Evolutionary conservation across 129 eudicot genomes (phyloP), one percentile per base, ranked within the genome.

Genomic region (Glebionis coronaria): DNA sequence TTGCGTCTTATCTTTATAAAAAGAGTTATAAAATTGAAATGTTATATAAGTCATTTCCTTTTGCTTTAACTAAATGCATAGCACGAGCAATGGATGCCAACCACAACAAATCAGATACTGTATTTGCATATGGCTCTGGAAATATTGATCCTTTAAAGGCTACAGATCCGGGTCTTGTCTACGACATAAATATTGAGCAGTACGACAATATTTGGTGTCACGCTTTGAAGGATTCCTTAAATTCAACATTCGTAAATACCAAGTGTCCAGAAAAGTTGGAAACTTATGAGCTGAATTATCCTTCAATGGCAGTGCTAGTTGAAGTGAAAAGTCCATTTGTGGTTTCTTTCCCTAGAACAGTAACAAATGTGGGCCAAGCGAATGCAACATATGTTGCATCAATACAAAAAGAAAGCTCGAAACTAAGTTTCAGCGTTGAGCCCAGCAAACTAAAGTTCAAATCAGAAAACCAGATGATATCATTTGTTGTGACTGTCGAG

Each of bases 341-440:
- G n/a, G 79, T 61, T 11, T 58, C 52, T 27, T 82, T 82, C 55
- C 63, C 71, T 12, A 79, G 87, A 59, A 72, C 63, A 3, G 84
- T 79, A 0, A 79, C 79, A 52, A 75, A 79, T 76, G 84, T 82
- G 19, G 84, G 87, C 16, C 2, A 5, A 5, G 18, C 69, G 6
- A 63, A 76, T 56, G 71, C 82, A 13, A 68, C 74, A 0, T 82
- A 82, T 52, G 71, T 31, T 11, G 75, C 78, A 25, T 47, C 60
- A 18, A 76, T 58, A 38, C 38, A 29, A 29, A 51, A 2, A 19
- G 49, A 16, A 3, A 45, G 19, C 29, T 1, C 67, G 4, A 27
- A n/a, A 42, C 50, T 49, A 1, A 35, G 63, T 7, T 14, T 79
- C 25, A 51, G 49, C 0, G 82, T 82, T 65, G 61, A 71, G 38